phyloP scores from a whole-genome alignment of 495 filamentous ascomycete species.

The Penicillium silybi region DNA sequence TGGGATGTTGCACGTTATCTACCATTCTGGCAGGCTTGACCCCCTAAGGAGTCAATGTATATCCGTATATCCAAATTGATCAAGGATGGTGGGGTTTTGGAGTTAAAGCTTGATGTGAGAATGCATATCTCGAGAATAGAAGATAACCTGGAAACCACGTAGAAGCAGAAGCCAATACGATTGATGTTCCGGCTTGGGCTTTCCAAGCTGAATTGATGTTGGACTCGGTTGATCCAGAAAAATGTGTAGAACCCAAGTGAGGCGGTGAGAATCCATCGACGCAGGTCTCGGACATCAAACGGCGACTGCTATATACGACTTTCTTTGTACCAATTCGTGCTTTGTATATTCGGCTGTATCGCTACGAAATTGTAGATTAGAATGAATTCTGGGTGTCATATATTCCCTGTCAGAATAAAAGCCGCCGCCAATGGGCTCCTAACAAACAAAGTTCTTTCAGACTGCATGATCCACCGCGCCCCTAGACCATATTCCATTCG shows the following conservation, averaged over 20 bases:
- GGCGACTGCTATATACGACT: background rate
- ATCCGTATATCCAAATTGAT: background rate
- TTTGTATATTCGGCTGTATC: background rate
- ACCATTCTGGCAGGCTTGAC: constrained; percentile 6
- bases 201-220: background rate
- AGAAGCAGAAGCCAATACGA: background rate
- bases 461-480: background rate
- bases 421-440: background rate
- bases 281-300: background rate
- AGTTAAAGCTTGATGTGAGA: background rate
- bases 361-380: background rate
- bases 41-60: background rate
- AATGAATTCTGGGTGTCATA: background rate
- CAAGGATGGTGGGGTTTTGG: background rate
- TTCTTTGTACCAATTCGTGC: background rate
- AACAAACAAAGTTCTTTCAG: background rate
- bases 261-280: constrained; percentile 2
- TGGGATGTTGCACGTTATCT: constrained; percentile 19
- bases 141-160: background rate
- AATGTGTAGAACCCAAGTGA: constrained; percentile 4
- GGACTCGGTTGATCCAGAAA: background rate
- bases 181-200: background rate
- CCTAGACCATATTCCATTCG: background rate
- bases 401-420: background rate
- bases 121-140: background rate